Evolutionary conservation across 2,329 filamentous ascomycete species (phyloP).

Genomic region (Onygenales sp.): DNA sequence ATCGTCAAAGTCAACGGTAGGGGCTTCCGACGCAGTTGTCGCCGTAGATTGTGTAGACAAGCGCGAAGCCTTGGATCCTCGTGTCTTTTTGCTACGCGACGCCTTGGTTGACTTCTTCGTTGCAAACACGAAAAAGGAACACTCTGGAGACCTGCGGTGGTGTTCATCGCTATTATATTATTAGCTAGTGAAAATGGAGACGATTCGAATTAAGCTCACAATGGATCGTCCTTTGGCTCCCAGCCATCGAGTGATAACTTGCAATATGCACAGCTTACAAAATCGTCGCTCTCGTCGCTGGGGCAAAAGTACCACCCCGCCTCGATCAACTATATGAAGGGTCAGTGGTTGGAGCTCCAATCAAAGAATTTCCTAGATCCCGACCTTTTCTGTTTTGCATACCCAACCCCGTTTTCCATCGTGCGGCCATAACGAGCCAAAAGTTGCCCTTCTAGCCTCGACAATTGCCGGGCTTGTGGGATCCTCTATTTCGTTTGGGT

Average conservation of each 20-base stretch:
- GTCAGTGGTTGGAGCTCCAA: constrained; percentile 6
- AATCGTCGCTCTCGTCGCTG: constrained; percentile 71
- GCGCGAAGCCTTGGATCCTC: constrained; percentile 61
- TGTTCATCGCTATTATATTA: constrained; percentile 63
- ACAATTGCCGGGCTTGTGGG: constrained; percentile 63
- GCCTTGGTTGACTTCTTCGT: constrained; percentile 48
- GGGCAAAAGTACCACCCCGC: constrained; percentile 94
- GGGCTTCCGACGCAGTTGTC: constrained; percentile 36
- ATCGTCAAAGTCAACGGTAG: constrained; percentile 37
- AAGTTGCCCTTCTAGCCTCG: constrained; percentile 72
- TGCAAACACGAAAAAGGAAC: constrained; percentile 70
- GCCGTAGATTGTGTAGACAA: constrained; percentile 43
- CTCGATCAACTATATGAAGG: constrained; percentile 59
- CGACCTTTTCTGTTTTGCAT: constrained; percentile 78
- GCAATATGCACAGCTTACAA: constrained; percentile 87
- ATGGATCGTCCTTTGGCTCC: constrained; percentile 85
- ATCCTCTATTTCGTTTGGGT: constrained; percentile 52
- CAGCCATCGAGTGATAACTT: constrained; percentile 83
- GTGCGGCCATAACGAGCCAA: constrained; percentile 78
- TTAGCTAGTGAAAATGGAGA: constrained; percentile 13
- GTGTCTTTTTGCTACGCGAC: constrained; percentile 43
- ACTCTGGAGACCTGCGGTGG: constrained; percentile 65
- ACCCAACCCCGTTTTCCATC: constrained; percentile 81
- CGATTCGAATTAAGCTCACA: constrained; percentile 44
- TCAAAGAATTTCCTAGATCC: constrained; percentile 10